Percentiles rank a stretch among this genome's conserved stretches.
phyloP scores from a whole-genome alignment of 1,139 yeast genomes.

The Taiozyma sp. region DNA sequence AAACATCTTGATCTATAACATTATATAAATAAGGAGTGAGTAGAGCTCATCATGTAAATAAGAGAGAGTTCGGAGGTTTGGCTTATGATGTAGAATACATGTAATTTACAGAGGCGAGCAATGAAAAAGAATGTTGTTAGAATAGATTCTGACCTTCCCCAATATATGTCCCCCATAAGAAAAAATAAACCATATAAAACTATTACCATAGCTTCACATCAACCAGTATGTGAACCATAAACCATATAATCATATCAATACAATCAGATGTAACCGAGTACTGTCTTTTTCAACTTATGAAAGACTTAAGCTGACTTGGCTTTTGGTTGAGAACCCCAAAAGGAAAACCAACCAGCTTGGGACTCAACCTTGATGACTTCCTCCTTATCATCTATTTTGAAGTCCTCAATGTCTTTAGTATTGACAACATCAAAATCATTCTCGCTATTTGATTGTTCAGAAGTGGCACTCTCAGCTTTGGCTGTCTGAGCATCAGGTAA shows the following conservation, averaged over 20 bases:
- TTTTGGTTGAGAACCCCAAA: neutral
- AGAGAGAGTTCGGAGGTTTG: neutral
- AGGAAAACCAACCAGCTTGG: constrained; percentile 10
- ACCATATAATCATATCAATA: neutral
- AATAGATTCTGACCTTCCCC: neutral
- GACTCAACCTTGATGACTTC: neutral
- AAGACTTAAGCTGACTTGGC: neutral
- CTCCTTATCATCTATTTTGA: constrained; percentile 21
- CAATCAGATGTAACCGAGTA: neutral
- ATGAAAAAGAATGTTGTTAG: neutral
- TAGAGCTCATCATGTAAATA: constrained; percentile 5
- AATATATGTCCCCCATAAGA: neutral
- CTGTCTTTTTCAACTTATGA: neutral
- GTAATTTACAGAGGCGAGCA: neutral
- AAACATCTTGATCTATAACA: constrained; percentile 16
- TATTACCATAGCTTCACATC: constrained; percentile 4
- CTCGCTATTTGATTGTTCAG: constrained; percentile 10
- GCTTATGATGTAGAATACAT: neutral
- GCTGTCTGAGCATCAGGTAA: neutral
- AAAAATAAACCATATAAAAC: neutral
- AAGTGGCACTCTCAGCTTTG: neutral
- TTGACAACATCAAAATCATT: constrained; percentile 40
- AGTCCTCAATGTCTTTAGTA: constrained; percentile 28
- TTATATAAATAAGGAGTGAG: neutral
- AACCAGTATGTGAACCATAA: neutral